Evolutionary conservation across 1,284 basidiomycete species (phyloP), one percentile per base, ranked within the genome.

Genomic region (Microbotryomycetes sp.): DNA sequence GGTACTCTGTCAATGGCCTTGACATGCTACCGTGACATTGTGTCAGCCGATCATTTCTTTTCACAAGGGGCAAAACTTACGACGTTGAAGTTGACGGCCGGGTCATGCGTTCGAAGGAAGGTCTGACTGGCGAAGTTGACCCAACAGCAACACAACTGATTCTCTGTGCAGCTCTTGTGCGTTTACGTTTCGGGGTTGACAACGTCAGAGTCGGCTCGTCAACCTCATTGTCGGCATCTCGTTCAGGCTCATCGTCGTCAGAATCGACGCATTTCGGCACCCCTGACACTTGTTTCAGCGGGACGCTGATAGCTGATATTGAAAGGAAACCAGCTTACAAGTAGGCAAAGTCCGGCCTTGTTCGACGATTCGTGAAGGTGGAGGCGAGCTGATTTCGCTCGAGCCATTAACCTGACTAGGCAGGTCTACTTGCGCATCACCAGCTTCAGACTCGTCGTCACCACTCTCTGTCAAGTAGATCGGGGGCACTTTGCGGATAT

Each of bases 171-270:
- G 35, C 9, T 18, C 18, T 41, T 41, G 9, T 41, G 35, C 35
- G 35, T 11, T 41, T 41, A 41, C 35, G 35, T 41, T 41, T 41
- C 35, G 64, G 61, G 13, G 56, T 57, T 2, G 51, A 48, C 21
- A 52, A 52, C 9, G 52, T 68, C 31, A 68, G 28, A 3, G 66
- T 68, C 15, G 66, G 66, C 45, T 68, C 66, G 46, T 65, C 64
- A 31, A 57, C 54, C 21, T 65, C 64, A 4, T 35, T 58, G 21
- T 60, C 53, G 35, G 49, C n/a, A 16, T 47, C n/a, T 35, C 50
- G n/a, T n/a, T n/a, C n/a, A n/a, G n/a, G n/a, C n/a, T 41, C 48
- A 2, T 60, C 54, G 24, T 57, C 53, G 5, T 49, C 52, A 2
- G 41, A 27, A 7, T 56, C 53, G 50, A 52, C 28, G 21, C 21